These are phyloP conservation scores for Setomelanomma holmii DNA, from an alignment of 2,329 filamentous ascomycete genomes.

Conservation along the genomic window DNA sequence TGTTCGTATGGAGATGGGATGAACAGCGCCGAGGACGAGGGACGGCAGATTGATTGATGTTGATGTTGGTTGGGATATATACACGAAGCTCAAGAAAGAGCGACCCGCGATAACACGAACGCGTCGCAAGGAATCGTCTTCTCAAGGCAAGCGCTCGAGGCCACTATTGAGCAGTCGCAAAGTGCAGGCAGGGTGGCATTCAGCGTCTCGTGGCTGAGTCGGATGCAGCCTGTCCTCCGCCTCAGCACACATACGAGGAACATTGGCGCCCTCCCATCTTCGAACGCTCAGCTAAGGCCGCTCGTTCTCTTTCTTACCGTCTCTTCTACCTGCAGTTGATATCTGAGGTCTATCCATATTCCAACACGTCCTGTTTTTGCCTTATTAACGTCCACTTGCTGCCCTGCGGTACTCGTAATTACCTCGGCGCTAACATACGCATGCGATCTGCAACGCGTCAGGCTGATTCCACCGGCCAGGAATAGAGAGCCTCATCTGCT, in stretches of 20 bases:
- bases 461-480: constrained; percentile 26
- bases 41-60: background rate
- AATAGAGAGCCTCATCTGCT: constrained; percentile 15
- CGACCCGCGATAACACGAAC: background rate
- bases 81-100: background rate
- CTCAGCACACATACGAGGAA: constrained; percentile 23
- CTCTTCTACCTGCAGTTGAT: background rate
- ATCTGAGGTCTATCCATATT: background rate
- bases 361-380: constrained; percentile 10
- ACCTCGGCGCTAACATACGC: constrained; percentile 20
- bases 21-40: background rate
- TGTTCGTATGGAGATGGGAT: background rate
- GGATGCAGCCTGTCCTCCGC: constrained; percentile 20
- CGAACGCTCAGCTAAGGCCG: constrained; percentile 11
- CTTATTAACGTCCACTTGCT: background rate
- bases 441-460: constrained; percentile 30
- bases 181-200: constrained; percentile 11
- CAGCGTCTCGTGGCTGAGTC: constrained; percentile 27
- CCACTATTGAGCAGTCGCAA: constrained; percentile 4
- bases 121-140: background rate
- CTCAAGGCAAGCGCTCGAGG: constrained; percentile 1
- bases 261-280: constrained; percentile 13
- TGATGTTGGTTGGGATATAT: background rate
- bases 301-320: constrained; percentile 6
- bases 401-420: constrained; percentile 7